Evolutionary conservation across 768 basidiomycete species (phyloP).

Genomic region (Suillus brevipes): DNA sequence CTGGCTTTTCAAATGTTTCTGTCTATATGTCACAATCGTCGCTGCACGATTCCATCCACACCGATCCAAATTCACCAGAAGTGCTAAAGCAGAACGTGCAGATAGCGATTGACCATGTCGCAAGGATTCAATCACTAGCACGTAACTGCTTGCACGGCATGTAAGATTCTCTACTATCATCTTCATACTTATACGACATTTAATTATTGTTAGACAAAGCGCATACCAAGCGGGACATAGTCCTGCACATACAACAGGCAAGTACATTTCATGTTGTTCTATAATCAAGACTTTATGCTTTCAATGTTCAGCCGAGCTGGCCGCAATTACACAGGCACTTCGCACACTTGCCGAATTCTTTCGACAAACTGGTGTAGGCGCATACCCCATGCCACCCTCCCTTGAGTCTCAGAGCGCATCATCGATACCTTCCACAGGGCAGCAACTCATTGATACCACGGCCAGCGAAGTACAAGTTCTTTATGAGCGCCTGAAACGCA

Average conservation of each 20-base stretch:
- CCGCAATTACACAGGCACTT: slow-evolving; percentile 50
- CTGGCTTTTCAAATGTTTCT: slow-evolving; percentile 12
- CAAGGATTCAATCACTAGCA: slow-evolving; percentile 49
- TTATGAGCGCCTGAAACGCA: slow-evolving; percentile 52
- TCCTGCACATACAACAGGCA: slow-evolving; percentile 58
- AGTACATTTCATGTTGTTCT: slow-evolving; percentile 7
- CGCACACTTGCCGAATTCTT: slow-evolving; percentile 48
- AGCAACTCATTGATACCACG: slow-evolving; percentile 45
- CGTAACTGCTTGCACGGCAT: slow-evolving; percentile 51
- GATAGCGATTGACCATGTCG: slow-evolving; percentile 47
- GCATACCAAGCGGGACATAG: slow-evolving; percentile 59
- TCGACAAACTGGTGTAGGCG: slow-evolving; percentile 64
- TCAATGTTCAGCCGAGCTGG: slow-evolving; percentile 44
- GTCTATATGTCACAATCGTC: slow-evolving; percentile 33
- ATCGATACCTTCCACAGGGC: slow-evolving; percentile 40
- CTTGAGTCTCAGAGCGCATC: slow-evolving; percentile 14
- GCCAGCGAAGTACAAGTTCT: slow-evolving; percentile 43
- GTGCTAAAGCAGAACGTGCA: slow-evolving; percentile 61
- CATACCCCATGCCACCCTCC: slow-evolving; percentile 50
- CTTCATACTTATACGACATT: neutral
- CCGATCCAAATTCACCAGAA: slow-evolving; percentile 60
- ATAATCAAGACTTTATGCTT: neutral
- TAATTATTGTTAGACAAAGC: slow-evolving; percentile 45
- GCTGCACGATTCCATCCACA: slow-evolving; percentile 17
- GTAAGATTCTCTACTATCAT: slow-evolving; percentile 37